Base-by-base conservation (phyloP, 352 stramenopile genomes). In the Phytophthora ohioensis region DNA sequence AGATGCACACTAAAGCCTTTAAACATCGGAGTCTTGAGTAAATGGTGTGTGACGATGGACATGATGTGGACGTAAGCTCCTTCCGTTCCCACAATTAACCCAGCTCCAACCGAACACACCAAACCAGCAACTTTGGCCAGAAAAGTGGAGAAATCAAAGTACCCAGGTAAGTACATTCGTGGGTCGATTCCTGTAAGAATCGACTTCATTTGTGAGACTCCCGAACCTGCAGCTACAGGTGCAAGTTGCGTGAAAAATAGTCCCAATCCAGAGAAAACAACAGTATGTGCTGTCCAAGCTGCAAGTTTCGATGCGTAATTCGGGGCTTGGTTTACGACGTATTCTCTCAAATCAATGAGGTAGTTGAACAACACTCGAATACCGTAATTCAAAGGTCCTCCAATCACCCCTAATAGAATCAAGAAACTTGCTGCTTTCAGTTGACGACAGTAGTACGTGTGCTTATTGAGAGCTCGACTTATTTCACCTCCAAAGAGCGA, bases 1-100 rank as follows among this genome's bases (percentile, higher is more conserved):
- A 92, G 78, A 10, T 81, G 83, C n/a, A 84, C 64, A 60, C 88
- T 91, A 60, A 97, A 93, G 17, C 74, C 73, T 7, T 65, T 48
- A 62, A 98, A 98, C 42, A 88, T 64, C 0, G 76, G 73, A 2
- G 85, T 80, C 41, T 86, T 84, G 64, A 98, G 92, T 41, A 98
- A 69, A 46, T 97, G 85, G 67, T 98, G 91, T 27, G 94, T 95
- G 43, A 98, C 81, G 57, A 97, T 97, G 32, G 89, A 96, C 78
- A 96, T 95, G 64, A 98, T 97, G 82, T 99, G 96, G n/a, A 99
- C 97, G 85, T 99, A 99, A 1, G 98, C 97, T 34, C 98, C 98
- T 80, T 99, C 98, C 8, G 98, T 99, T 58, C 98, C 98, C 2
- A 99, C 93, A 27, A 98, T 90, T 11, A 99, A 86, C 3, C 98